Evolutionary conservation across 2,329 filamentous ascomycete genomes (phyloP).

Genomic region (Colletotrichum costaricense): DNA sequence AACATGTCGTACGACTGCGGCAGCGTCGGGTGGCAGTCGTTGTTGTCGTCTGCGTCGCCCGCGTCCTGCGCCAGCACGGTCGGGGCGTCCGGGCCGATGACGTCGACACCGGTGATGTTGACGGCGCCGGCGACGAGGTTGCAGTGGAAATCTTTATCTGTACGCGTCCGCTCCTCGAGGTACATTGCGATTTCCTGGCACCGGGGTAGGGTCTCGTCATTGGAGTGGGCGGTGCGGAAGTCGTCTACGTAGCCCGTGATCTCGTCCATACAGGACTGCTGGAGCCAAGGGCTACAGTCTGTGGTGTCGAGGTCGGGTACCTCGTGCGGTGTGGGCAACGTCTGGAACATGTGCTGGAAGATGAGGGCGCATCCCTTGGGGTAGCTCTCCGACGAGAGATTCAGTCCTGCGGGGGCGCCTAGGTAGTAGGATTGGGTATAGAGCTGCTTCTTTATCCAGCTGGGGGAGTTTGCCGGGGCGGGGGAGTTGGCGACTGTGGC

Average conservation of each 20-base stretch:
- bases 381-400: slow-evolving; percentile 16
- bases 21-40: slow-evolving; percentile 28
- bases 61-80: neutral
- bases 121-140: slow-evolving; percentile 33
- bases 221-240: slow-evolving; percentile 27
- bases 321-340: slow-evolving; percentile 31
- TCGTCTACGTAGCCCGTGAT: slow-evolving; percentile 35
- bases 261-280: slow-evolving; percentile 36
- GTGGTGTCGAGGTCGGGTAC: slow-evolving; percentile 27
- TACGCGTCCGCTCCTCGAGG: slow-evolving; percentile 31
- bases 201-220: slow-evolving; percentile 13
- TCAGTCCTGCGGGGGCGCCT: slow-evolving; percentile 24
- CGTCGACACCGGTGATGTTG: slow-evolving; percentile 30
- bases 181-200: slow-evolving; percentile 33
- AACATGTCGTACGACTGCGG: slow-evolving; percentile 23
- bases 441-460: slow-evolving; percentile 32
- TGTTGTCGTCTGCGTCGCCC: neutral
- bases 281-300: slow-evolving; percentile 32
- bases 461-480: neutral
- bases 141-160: slow-evolving; percentile 30
- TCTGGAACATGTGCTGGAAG: slow-evolving; percentile 35
- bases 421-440: slow-evolving; percentile 35
- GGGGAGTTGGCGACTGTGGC: slow-evolving; percentile 6
- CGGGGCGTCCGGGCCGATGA: slow-evolving; percentile 29
- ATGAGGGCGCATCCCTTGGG: slow-evolving; percentile 33